These are phyloP conservation scores for Hypoxylon fragiforme DNA, from an alignment of 495 filamentous ascomycete species.

Conservation along the genomic window DNA sequence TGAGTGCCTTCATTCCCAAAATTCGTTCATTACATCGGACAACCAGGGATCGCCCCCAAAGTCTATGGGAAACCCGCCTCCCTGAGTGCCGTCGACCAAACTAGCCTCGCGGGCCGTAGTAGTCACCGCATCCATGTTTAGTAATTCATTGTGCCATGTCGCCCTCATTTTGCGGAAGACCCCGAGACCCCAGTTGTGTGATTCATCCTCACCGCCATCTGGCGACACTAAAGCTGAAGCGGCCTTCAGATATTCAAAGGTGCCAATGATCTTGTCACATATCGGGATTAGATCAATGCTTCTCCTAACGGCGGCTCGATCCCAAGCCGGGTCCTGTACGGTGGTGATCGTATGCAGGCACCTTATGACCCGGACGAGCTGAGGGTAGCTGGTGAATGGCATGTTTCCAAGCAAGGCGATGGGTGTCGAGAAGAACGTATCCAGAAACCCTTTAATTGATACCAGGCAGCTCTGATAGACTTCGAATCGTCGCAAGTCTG, in stretches of 20 bases:
- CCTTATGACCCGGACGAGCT: constrained; percentile 36
- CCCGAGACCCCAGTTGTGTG: constrained; percentile 5
- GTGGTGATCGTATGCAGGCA: constrained; percentile 35
- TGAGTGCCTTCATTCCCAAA: constrained; percentile 11
- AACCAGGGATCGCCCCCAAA: constrained; percentile 15
- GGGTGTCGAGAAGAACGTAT: constrained; percentile 37
- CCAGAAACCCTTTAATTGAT: constrained; percentile 31
- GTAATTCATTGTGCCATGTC: constrained; percentile 12
- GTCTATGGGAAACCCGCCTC: constrained; percentile 2
- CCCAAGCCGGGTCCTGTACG: constrained; percentile 44
- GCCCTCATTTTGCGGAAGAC: constrained; percentile 17
- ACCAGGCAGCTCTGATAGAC: constrained; percentile 34
- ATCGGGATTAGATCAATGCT: constrained; percentile 38
- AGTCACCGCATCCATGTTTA: constrained; percentile 7
- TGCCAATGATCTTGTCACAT: constrained; percentile 34
- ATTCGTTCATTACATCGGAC: constrained; percentile 5
- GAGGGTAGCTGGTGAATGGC: constrained; percentile 37
- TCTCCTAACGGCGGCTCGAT: constrained; percentile 32
- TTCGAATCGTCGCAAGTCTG: constrained; percentile 37
- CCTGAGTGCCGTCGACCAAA: not conserved
- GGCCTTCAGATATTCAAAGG: constrained; percentile 16
- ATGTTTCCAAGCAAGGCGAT: constrained; percentile 31
- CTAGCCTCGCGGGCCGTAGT: not conserved
- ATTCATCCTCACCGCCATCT: constrained; percentile 19
- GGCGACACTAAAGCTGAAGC: constrained; percentile 5